Conservation (phyloP, 2,329 filamentous ascomycete genomes). For the Penicillium paneum region DNA sequence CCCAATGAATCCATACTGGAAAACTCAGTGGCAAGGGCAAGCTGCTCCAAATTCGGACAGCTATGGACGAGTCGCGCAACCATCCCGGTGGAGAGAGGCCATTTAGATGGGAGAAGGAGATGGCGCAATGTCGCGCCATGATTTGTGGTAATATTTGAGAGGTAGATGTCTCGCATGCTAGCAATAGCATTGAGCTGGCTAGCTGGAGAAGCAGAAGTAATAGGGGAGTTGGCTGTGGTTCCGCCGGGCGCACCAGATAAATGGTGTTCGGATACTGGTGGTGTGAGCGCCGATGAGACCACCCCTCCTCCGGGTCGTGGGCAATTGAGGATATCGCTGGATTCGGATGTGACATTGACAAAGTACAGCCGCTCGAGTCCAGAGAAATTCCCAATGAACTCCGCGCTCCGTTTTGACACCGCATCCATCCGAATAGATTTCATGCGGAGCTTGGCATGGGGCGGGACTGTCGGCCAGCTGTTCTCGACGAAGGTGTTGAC, state of each 20-base stretch:
- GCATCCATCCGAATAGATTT: slow-evolving; percentile 52
- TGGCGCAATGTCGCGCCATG: slow-evolving; percentile 54
- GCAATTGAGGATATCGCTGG: slow-evolving; percentile 33
- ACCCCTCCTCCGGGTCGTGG: slow-evolving; percentile 20
- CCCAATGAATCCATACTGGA: slow-evolving; percentile 39
- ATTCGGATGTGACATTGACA: slow-evolving; percentile 40
- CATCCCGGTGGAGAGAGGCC: slow-evolving; percentile 50
- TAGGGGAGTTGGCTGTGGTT: slow-evolving; percentile 20
- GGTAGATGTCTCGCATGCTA: slow-evolving; percentile 45
- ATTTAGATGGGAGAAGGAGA: slow-evolving; percentile 56
- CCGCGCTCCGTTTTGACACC: slow-evolving; percentile 44
- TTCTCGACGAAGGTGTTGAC: slow-evolving; percentile 54
- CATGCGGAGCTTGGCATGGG: slow-evolving; percentile 35
- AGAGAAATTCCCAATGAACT: slow-evolving; percentile 42
- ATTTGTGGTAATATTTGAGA: slow-evolving; percentile 50
- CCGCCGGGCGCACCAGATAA: slow-evolving; percentile 13
- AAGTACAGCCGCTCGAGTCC: slow-evolving; percentile 54
- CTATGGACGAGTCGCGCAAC: slow-evolving; percentile 52
- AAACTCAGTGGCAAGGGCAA: slow-evolving; percentile 51
- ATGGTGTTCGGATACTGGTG: slow-evolving; percentile 23
- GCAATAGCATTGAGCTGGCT: slow-evolving; percentile 27
- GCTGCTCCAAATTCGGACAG: slow-evolving; percentile 58
- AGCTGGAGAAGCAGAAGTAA: slow-evolving; percentile 24
- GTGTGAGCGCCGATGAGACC: slow-evolving; percentile 28
- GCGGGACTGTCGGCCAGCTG: slow-evolving; percentile 47